Conservation (phyloP, 805 yeast genomes). For the Kluyveromyces aestuarii region DNA sequence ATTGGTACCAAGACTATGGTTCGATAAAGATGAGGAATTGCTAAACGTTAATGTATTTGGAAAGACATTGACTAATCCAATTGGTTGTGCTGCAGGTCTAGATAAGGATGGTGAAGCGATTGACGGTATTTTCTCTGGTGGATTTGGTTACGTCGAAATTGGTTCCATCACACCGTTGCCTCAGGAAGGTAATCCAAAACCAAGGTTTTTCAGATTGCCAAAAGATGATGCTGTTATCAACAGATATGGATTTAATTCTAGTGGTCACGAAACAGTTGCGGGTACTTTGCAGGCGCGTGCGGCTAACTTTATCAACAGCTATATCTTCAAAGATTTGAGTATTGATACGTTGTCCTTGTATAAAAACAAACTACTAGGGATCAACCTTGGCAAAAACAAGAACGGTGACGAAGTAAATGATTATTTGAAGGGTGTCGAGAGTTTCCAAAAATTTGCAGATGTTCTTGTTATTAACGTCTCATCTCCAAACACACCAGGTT, state of each 20-base stretch:
- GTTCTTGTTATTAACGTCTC: slow-evolving; percentile 86
- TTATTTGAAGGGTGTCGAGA: slow-evolving; percentile 73
- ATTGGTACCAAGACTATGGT: slow-evolving; percentile 49
- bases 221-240: slow-evolving; percentile 87
- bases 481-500: slow-evolving; percentile 93
- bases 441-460: slow-evolving; percentile 79
- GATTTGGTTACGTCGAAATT: slow-evolving; percentile 85
- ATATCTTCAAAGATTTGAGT: slow-evolving; percentile 17
- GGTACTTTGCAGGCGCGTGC: slow-evolving; percentile 61
- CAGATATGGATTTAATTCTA: slow-evolving; percentile 90
- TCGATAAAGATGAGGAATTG: slow-evolving; percentile 42
- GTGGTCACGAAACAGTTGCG: slow-evolving; percentile 71
- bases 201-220: slow-evolving; percentile 80
- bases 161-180: slow-evolving; percentile 91
- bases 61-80: slow-evolving; percentile 55
- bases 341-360: slow-evolving; percentile 40
- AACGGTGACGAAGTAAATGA: slow-evolving; percentile 84
- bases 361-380: slow-evolving; percentile 58
- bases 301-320: slow-evolving; percentile 29
- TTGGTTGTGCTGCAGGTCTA: slow-evolving; percentile 93
- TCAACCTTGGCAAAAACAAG: slow-evolving; percentile 89
- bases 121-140: slow-evolving; percentile 66
- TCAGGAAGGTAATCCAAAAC: slow-evolving; percentile 92
- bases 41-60: slow-evolving; percentile 61
- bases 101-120: slow-evolving; percentile 91